These are phyloP conservation scores for Mimosa pudica DNA, from an alignment of 306 rosid species.

Conservation along the genomic window DNA sequence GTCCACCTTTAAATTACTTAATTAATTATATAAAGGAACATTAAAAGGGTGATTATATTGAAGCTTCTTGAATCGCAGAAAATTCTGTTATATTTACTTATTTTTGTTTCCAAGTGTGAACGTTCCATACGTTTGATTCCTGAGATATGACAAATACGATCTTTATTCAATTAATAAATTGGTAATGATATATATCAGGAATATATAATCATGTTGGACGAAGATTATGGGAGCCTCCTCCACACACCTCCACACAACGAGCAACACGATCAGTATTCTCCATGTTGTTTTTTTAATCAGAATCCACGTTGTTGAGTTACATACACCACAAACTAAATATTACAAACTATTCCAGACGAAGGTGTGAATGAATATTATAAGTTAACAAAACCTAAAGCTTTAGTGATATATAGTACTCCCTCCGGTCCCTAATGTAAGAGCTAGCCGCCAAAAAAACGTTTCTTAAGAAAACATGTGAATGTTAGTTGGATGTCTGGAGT, in stretches of 20 bases:
- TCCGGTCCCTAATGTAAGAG: too few relatives aligned
- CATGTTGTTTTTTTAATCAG: too few relatives aligned
- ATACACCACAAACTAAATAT: too few relatives aligned
- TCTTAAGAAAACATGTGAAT: too few relatives aligned
- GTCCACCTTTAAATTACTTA: neutral
- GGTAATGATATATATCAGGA: too few relatives aligned
- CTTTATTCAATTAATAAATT: neutral
- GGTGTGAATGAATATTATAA: neutral
- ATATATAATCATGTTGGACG: neutral
- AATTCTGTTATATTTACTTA: neutral
- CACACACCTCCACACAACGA: neutral
- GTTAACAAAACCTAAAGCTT: neutral
- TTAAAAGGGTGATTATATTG: neutral
- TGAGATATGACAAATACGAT: neutral
- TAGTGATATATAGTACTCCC: neutral
- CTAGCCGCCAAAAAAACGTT: too few relatives aligned
- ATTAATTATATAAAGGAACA: neutral
- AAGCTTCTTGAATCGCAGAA: neutral
- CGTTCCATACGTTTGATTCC: neutral
- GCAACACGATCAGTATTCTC: neutral
- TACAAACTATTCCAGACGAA: neutral
- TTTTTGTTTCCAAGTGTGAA: conserved; percentile 2
- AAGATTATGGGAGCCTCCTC: neutral
- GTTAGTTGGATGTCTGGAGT: too few relatives aligned
- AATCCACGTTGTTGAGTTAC: too few relatives aligned